Base-by-base conservation (phyloP, 2,329 filamentous ascomycete genomes). In the Xylariaceae sp. region DNA sequence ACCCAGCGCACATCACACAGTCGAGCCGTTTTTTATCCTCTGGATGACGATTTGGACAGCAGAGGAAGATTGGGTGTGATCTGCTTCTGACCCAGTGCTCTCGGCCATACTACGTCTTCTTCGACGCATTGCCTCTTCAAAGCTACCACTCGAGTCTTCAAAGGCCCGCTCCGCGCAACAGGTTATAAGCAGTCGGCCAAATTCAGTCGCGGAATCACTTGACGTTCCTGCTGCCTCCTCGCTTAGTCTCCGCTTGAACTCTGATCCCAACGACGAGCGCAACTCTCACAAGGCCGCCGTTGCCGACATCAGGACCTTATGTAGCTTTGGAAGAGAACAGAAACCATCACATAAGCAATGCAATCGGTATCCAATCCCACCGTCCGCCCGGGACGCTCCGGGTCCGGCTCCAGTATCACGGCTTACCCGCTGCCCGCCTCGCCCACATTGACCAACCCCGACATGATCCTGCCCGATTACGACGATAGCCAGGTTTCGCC, bases 371-470 rank as follows among this genome's bases (percentile, higher is more conserved):
- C 53, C 24, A 50, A 43, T 34, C 36, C 49, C 16, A 39, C 48
- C 21, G 38, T 44, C 34, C 53, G 49, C 32, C 44, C 41, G 38
- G 19, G 30, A 13, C 32, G 32, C 29, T 48, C 50, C 29, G 52
- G 46, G 41, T 38, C 48, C n/a, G 48, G 44, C 41, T 39, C 50
- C 11, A 24, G 21, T 11, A 24, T 11, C 19, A 47, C 54, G 39
- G 44, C 62, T 30, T 71, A 74, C 51, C 62, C 67, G 13, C 58
- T 71, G 41, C 81, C 84, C 48, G 79, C 78, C 9, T 94, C 87
- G 43, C 89, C 89, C 32, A 94, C 89, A 2, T 69, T 96, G 55
- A 94, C 88, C 40, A 94, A 95, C 62, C 88, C 88, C 36, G 89
- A 94, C 61, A 89, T 95, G 87, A 94, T 96, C 54, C 69, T 96